Evolutionary conservation across 352 stramenopile species (phyloP).

Genomic region (Labyrinthula sp.): DNA sequence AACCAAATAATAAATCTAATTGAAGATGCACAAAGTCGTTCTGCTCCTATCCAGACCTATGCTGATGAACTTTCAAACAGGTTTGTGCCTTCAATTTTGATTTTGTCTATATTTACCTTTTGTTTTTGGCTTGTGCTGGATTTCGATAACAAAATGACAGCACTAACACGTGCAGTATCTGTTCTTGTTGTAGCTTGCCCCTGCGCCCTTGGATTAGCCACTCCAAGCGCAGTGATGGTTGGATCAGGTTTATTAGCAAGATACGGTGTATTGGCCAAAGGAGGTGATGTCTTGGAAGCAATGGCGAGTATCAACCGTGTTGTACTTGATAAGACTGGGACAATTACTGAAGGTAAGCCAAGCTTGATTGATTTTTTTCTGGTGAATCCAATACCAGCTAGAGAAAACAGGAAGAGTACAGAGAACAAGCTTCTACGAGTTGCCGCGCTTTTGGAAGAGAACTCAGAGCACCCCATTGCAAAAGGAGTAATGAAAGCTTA

Average conservation of each 20-base stretch:
- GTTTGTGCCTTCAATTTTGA: conserved; percentile 57
- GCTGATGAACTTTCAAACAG: conserved; percentile 56
- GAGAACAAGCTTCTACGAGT: conserved; percentile 51
- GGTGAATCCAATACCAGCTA: no score
- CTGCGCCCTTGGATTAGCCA: conserved; percentile 77
- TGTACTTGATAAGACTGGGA: conserved; percentile 76
- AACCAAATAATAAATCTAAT: conserved; percentile 69
- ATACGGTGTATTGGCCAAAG: conserved; percentile 86
- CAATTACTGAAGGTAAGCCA: conserved; percentile 56
- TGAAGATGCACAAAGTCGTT: conserved; percentile 63
- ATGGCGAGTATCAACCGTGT: conserved; percentile 58
- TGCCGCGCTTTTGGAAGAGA: conserved; percentile 54
- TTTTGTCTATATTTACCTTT: conserved; percentile 55
- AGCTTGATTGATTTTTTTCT: conserved; percentile 12
- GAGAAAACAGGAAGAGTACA: conserved; percentile 42
- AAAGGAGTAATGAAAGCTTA: conserved; percentile 29
- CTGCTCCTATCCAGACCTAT: conserved; percentile 64
- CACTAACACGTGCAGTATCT: conserved; percentile 79
- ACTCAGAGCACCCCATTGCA: conserved; percentile 63
- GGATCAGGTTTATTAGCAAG: conserved; percentile 78
- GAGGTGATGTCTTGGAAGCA: conserved; percentile 60
- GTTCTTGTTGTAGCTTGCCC: conserved; percentile 86
- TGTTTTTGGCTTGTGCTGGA: conserved; percentile 50
- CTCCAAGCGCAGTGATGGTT: conserved; percentile 90
- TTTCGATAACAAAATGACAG: conserved; percentile 64